Evolutionary conservation across 176 grass and related monocot species (phyloP).

Genomic region (Zoysia pacifica): DNA sequence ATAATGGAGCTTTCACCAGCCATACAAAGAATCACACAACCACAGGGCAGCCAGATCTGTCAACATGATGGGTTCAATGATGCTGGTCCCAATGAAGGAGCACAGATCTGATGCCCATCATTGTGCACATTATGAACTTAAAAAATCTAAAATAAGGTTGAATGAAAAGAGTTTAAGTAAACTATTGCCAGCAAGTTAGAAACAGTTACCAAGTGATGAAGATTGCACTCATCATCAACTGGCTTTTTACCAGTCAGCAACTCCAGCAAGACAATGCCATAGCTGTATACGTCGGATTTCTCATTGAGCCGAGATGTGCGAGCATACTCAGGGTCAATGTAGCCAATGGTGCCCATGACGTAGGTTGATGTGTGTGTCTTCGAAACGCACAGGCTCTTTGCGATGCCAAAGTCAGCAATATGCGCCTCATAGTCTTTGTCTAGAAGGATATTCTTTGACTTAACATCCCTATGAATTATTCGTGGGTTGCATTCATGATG

Average conservation of each 20-base stretch:
- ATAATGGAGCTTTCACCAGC: conserved; percentile 59
- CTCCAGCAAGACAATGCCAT: conserved; percentile 80
- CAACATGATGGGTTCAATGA: conserved; percentile 67
- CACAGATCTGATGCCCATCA: conserved; percentile 46
- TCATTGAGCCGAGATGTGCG: conserved; percentile 82
- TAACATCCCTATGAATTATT: conserved; percentile 88
- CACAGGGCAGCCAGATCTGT: conserved; percentile 49
- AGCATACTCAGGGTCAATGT: conserved; percentile 93
- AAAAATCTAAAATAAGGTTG: conserved; percentile 32
- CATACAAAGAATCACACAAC: conserved; percentile 47
- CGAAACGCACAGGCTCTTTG: conserved; percentile 82
- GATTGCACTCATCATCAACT: conserved; percentile 88
- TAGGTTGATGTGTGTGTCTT: conserved; percentile 93
- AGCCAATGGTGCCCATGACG: conserved; percentile 95
- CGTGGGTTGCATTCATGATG: conserved; percentile 88
- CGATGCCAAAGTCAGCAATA: conserved; percentile 88
- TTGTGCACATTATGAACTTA: conserved; percentile 42
- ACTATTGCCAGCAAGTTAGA: conserved; percentile 29
- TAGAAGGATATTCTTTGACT: conserved; percentile 90
- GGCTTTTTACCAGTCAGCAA: conserved; percentile 86
- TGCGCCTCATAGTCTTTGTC: conserved; percentile 81
- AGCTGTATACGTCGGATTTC: conserved; percentile 93
- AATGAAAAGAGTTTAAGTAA: not conserved
- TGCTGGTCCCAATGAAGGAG: conserved; percentile 45
- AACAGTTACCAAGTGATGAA: conserved; percentile 85